Evolutionary conservation across 2,329 filamentous ascomycete species (phyloP), one percentile per base, ranked within the genome.

Genomic region (Coniochaeta sp.): DNA sequence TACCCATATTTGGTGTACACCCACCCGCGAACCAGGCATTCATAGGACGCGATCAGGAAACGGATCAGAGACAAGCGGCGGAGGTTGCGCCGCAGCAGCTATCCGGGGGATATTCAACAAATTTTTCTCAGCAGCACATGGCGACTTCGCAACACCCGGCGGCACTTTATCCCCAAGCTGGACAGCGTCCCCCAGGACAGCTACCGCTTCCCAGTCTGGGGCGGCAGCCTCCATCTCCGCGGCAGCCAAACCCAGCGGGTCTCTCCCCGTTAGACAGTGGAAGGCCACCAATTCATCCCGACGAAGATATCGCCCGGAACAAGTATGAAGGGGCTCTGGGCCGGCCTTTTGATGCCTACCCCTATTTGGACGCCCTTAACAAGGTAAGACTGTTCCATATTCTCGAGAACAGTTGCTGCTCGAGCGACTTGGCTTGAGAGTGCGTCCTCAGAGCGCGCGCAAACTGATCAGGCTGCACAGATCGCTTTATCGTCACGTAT

Each of bases 331-430:
- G 72, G 36, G 71, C 76, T 3, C 67, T 81, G 1, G 76, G 77
- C 60, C 74, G 79, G 52, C 78, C 80, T 60, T 79, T 82, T 33
- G 80, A 84, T 63, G 75, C 76, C 16, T 83, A 79, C 78, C 77
- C 74, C 36, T 85, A 85, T 60, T 73, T 76, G 33, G 82, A 85
- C 56, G 78, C 77, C 22, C 71, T 85, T 5, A 74, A 75, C 61
- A 75, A 78, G 67, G 82, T 84, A 70, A 36, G 34, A 36, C 8
- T 63, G 78, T 74, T 43, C 12, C 34, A 14, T 12, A 36, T 36
- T 17, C n/a, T 40, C n/a, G 38, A n/a, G 8, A 36, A 6, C 34
- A 3, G 34, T 6, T 33, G 31, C 11, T 6, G 34, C 12, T 11
- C 16, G 9, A 40, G 4, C 6, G 38, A n/a, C 16, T 40, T 40